Percentiles rank a stretch among this genome's conserved stretches.
Conservation (phyloP, 2,329 filamentous ascomycete species). For the Fusarium ramigenum region DNA sequence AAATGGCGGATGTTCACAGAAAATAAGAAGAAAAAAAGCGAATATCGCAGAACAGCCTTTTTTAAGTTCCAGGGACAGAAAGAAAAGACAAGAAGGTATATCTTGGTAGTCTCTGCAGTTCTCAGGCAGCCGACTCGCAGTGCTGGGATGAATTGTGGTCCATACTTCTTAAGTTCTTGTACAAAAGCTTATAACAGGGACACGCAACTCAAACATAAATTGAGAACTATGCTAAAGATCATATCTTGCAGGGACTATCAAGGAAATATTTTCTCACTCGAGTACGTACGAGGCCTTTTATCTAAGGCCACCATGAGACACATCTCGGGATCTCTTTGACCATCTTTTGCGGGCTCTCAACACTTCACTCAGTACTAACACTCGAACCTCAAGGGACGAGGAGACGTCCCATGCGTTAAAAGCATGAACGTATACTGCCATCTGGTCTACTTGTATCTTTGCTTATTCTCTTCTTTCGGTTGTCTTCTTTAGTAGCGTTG, state of each 20-base stretch:
- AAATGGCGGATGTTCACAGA: background rate
- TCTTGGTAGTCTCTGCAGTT: background rate
- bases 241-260: background rate
- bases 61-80: background rate
- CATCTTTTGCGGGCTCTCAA: background rate
- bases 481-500: background rate
- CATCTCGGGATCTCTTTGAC: background rate
- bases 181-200: background rate
- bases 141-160: background rate
- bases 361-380: background rate
- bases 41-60: background rate
- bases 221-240: background rate
- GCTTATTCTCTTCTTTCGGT: background rate
- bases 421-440: rapidly evolving
- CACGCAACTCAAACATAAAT: background rate
- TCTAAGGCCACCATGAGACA: background rate
- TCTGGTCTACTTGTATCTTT: background rate
- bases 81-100: too few species aligned
- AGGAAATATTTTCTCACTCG: rapidly evolving
- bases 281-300: too few species aligned
- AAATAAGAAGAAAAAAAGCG: too few species aligned
- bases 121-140: background rate
- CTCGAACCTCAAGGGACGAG: too few species aligned
- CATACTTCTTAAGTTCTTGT: background rate
- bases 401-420: too few species aligned